Evolutionary conservation across 495 filamentous ascomycete genomes (phyloP).

Genomic region (Hypoxylon rickii): DNA sequence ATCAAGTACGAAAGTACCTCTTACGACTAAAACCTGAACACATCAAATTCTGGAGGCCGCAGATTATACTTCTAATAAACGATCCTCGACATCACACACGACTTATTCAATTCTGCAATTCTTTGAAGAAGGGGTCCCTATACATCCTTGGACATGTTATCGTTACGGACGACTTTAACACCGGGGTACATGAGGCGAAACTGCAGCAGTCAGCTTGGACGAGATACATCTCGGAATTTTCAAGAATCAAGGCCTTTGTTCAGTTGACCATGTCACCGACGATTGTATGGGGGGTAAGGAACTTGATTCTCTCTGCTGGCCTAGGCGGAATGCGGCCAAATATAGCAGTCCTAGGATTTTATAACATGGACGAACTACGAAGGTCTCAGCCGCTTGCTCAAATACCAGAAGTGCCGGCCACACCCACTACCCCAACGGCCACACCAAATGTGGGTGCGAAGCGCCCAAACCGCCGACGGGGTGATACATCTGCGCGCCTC

Average conservation of each 20-base stretch:
- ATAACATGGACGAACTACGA: constrained; percentile 74
- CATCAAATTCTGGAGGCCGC: constrained; percentile 90
- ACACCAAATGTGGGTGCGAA: constrained; percentile 30
- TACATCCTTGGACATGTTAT: constrained; percentile 89
- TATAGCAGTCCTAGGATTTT: constrained; percentile 77
- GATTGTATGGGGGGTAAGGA: constrained; percentile 84
- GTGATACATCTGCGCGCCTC: constrained; percentile 51
- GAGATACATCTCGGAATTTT: constrained; percentile 78
- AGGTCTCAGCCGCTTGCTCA: constrained; percentile 45
- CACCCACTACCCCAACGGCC: constrained; percentile 13
- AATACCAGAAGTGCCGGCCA: constrained; percentile 40
- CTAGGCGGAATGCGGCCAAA: constrained; percentile 92
- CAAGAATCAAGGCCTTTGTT: constrained; percentile 88
- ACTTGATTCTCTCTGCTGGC: constrained; percentile 79
- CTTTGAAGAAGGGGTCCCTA: constrained; percentile 82
- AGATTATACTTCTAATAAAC: constrained; percentile 82
- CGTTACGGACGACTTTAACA: constrained; percentile 79
- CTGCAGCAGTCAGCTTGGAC: constrained; percentile 81
- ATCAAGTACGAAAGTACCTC: constrained; percentile 88
- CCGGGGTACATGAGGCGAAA: constrained; percentile 78
- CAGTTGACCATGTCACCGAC: constrained; percentile 81
- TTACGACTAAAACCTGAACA: constrained; percentile 82
- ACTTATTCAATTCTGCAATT: constrained; percentile 89
- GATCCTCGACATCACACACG: constrained; percentile 76
- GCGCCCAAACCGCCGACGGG: constrained; percentile 40